Conservation (phyloP, 768 basidiomycete species). For the Hypholoma sublateritium region DNA sequence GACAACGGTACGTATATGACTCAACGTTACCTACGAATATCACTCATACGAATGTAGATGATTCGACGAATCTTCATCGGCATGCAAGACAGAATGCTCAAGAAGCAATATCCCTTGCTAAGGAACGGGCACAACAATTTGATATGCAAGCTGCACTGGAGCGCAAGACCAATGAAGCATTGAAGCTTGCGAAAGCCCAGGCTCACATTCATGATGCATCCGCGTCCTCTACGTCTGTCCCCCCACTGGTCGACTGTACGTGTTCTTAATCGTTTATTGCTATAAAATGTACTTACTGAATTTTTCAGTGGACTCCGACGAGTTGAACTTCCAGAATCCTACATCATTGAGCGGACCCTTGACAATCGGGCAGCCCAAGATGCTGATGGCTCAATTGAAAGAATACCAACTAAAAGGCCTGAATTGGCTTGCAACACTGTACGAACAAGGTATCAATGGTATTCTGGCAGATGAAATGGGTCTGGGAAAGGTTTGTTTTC, state of each 20-base stretch:
- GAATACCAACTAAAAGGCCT: constrained; percentile 98
- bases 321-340: constrained; percentile 99
- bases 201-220: constrained; percentile 37
- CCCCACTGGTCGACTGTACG: constrained; percentile 74
- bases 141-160: constrained; percentile 82
- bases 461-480: constrained; percentile 99
- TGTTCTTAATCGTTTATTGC: constrained; percentile 18
- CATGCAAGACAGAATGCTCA: constrained; percentile 91
- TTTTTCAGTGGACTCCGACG: constrained; percentile 83
- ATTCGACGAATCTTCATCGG: constrained; percentile 78
- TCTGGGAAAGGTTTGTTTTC: constrained; percentile 68
- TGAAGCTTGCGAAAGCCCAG: constrained; percentile 63
- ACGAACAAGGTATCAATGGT: constrained; percentile 99
- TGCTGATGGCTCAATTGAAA: constrained; percentile 95
- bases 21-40: no score
- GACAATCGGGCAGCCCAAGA: constrained; percentile 88
- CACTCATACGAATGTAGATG: constrained; percentile 49
- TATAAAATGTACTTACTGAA: not conserved
- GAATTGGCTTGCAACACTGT: constrained; percentile 96
- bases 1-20: constrained; percentile 66
- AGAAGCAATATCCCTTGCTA: constrained; percentile 80
- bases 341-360: constrained; percentile 83
- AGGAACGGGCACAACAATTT: constrained; percentile 79
- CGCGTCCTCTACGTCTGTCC: constrained; percentile 29
- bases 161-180: constrained; percentile 77